Evolutionary conservation across 2,329 filamentous ascomycete species (phyloP).

Genomic region (Massarina eburnea): DNA sequence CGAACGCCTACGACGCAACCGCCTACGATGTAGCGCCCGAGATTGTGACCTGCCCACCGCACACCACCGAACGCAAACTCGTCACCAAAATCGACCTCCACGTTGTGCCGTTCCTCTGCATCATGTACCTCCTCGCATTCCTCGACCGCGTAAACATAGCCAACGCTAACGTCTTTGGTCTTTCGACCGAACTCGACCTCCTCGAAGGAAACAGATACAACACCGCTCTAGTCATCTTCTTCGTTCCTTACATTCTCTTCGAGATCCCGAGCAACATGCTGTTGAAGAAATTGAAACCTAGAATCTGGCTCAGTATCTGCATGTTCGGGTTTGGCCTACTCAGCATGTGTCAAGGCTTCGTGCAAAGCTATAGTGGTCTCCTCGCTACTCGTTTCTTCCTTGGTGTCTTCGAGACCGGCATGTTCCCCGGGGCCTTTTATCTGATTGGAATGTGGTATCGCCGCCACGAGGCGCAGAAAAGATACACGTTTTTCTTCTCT

Average conservation of each 20-base stretch:
- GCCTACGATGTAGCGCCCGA: constrained; percentile 45
- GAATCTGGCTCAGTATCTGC: constrained; percentile 67
- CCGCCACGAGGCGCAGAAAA: constrained; percentile 82
- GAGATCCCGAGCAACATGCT: constrained; percentile 57
- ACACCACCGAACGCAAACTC: constrained; percentile 53
- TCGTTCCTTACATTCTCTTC: constrained; percentile 56
- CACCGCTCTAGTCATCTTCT: constrained; percentile 56
- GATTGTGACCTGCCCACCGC: constrained; percentile 47
- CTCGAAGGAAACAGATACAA: constrained; percentile 50
- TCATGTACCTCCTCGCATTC: constrained; percentile 55
- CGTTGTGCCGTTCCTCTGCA: constrained; percentile 53
- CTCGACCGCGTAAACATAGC: constrained; percentile 56
- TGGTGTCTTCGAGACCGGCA: constrained; percentile 58
- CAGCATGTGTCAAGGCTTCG: constrained; percentile 74
- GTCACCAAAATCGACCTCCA: constrained; percentile 50
- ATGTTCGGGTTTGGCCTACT: constrained; percentile 83
- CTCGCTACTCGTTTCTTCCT: constrained; percentile 81
- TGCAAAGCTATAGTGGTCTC: constrained; percentile 74
- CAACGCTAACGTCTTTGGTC: constrained; percentile 56
- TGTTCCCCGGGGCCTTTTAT: constrained; percentile 63
- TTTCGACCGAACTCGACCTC: constrained; percentile 51
- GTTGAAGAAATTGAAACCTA: constrained; percentile 55
- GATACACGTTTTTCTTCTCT: constrained; percentile 92
- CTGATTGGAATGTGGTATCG: constrained; percentile 89
- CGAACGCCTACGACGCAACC: constrained; percentile 23